Evolutionary conservation across 2,329 filamentous ascomycete genomes (phyloP).

Genomic region (Cercospora sp.): DNA sequence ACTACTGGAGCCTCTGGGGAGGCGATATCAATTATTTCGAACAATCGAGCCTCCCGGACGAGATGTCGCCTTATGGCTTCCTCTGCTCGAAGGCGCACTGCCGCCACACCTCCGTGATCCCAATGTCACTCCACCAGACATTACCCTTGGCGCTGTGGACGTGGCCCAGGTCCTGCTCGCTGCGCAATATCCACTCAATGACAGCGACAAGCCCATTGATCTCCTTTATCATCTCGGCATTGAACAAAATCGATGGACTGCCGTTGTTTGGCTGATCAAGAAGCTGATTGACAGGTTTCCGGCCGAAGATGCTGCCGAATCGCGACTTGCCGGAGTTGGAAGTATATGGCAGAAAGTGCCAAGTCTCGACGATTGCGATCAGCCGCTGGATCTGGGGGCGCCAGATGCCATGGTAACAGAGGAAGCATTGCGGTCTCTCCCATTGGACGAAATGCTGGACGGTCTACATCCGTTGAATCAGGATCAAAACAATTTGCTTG

Average conservation of each 20-base stretch:
- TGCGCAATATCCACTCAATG: slow-evolving; percentile 24
- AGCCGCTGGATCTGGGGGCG: slow-evolving; percentile 8
- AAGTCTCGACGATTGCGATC: slow-evolving; percentile 21
- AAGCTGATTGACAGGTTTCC: slow-evolving; percentile 41
- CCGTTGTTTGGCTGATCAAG: slow-evolving; percentile 49
- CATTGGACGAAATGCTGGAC: slow-evolving; percentile 30
- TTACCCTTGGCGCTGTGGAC: slow-evolving; percentile 22
- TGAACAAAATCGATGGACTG: slow-evolving; percentile 45
- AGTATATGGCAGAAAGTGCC: slow-evolving; percentile 16
- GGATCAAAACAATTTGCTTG: slow-evolving; percentile 21
- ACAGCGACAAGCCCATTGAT: slow-evolving; percentile 33
- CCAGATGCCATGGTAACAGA: neutral
- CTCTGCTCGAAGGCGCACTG: slow-evolving; percentile 27
- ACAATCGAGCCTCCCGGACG: slow-evolving; percentile 8
- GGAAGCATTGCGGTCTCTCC: neutral
- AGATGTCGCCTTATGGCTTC: slow-evolving; percentile 17
- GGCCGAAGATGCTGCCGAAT: slow-evolving; percentile 4
- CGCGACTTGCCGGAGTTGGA: slow-evolving; percentile 7
- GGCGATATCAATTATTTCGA: slow-evolving; percentile 17
- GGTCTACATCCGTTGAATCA: slow-evolving; percentile 9
- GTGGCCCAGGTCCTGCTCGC: slow-evolving; percentile 32
- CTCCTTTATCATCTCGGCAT: slow-evolving; percentile 45
- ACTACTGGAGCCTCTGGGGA: neutral
- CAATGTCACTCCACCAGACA: slow-evolving; percentile 13
- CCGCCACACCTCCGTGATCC: slow-evolving; percentile 26